Conservation (phyloP, 2,329 filamentous ascomycete genomes). For the Ophiostoma tasmaniense region DNA sequence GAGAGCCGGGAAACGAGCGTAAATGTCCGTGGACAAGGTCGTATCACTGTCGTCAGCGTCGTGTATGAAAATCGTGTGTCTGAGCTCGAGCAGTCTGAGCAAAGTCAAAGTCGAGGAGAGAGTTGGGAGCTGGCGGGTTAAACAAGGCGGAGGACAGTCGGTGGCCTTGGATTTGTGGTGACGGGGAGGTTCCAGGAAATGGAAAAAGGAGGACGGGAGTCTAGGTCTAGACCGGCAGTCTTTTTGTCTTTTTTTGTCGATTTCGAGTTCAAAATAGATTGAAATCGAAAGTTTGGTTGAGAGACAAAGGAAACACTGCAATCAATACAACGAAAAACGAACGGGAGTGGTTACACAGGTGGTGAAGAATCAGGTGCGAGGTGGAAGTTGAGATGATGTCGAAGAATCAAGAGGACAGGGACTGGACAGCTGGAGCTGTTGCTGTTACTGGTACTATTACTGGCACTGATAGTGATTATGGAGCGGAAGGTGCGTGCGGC, state of each 20-base stretch:
- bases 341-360: background rate
- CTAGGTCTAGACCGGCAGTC: background rate
- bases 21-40: background rate
- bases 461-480: background rate
- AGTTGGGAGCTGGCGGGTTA: background rate
- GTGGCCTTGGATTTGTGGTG: background rate
- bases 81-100: background rate
- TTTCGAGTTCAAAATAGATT: background rate
- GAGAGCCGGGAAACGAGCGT: background rate
- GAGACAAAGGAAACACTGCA: background rate
- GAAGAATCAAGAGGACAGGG: constrained; percentile 1
- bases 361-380: background rate
- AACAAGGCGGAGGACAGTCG: background rate
- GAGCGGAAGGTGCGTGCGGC: background rate
- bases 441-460: background rate
- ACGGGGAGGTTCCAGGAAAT: background rate
- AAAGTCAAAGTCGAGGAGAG: background rate
- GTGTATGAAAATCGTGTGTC: background rate
- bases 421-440: constrained; percentile 5
- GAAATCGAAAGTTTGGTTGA: background rate
- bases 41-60: background rate
- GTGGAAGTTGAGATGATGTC: background rate
- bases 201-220: background rate
- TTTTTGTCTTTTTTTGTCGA: background rate
- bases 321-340: background rate